Base-by-base conservation (phyloP, 2,329 filamentous ascomycete genomes). In the Colletotrichum abscissum region DNA sequence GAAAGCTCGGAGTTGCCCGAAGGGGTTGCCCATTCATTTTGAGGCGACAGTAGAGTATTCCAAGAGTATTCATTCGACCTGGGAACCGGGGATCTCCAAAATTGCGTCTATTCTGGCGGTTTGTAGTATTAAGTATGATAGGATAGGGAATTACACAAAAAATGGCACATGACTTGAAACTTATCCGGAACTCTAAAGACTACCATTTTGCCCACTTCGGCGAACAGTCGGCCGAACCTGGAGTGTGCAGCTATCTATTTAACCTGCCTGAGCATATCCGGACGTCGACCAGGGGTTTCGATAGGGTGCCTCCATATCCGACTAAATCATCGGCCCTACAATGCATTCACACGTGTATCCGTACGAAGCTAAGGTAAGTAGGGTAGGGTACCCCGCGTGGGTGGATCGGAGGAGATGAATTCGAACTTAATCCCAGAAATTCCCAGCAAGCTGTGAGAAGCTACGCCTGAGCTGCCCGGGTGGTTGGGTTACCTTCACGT, bases 91-190 rank as follows among this genome's bases (percentile, higher is more conserved):
- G 22, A 52, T 57, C 35, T 59, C 60, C 33, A 63, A 69, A 64
- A 69, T 65, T 65, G 59, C 60, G 59, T 65, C 59, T 71, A 54
- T 66, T 73, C 65, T 49, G 46, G 49, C 28, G 49, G 56, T 33
- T 73, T 73, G 71, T 73, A 73, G 71, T 63, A 57, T 66, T 62
- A 58, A 49, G 71, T 57, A 71, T 56, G 71, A 66, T 57, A 65
- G 62, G 67, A 66, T 62, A 65, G 28, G 62, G 62, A 60, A 66
- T 62, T 62, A 57, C 30, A 66, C 57, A 73, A 71, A 71, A 49
- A 66, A 73, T 70, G 62, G 60, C 66, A 60, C 33, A 71, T 49
- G 35, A 73, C 33, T 38, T 26, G 33, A 42, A 52, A 24, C 38
- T 63, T 14, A 63, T 26, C 22, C 30, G 35, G 16, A 58, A 12